Evolutionary conservation across 805 yeast genomes (phyloP).

Genomic region (Saccharomycopsis fermentans): DNA sequence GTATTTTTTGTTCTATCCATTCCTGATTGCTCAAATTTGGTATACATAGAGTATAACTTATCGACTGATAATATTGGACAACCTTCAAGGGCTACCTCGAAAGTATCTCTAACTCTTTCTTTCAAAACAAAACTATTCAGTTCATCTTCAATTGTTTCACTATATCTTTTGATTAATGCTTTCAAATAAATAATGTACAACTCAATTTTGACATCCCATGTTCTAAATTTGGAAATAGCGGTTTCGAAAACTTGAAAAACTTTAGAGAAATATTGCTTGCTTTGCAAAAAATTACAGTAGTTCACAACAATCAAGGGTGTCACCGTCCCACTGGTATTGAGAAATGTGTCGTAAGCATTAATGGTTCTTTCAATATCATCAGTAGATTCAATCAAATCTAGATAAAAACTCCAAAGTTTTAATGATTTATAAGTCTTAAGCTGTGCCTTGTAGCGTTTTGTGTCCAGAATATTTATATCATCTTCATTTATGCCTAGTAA

Average conservation of each 20-base stretch:
- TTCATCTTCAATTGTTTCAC: conserved; percentile 17
- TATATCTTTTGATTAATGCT: conserved; percentile 30
- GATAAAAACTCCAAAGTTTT: conserved; percentile 62
- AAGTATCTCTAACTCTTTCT: conserved; percentile 61
- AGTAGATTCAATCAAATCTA: conserved; percentile 57
- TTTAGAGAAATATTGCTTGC: conserved; percentile 35
- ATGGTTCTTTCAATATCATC: conserved; percentile 32
- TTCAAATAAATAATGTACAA: conserved; percentile 63
- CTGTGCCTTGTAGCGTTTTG: conserved; percentile 38
- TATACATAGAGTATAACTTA: conserved; percentile 43
- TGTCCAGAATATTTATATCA: conserved; percentile 8
- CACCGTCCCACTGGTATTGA: conserved; percentile 47
- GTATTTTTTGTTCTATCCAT: not conserved
- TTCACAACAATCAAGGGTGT: conserved; percentile 58
- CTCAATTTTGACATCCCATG: conserved; percentile 48
- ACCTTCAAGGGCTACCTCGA: conserved; percentile 51
- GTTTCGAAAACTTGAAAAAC: conserved; percentile 56
- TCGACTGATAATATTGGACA: conserved; percentile 42
- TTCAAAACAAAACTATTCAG: conserved; percentile 21
- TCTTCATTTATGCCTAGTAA: conserved; percentile 19
- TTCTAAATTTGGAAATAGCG: conserved; percentile 52
- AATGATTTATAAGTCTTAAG: conserved; percentile 47
- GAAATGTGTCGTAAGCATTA: conserved; percentile 42
- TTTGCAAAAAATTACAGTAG: conserved; percentile 53
- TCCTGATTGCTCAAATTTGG: conserved; percentile 45